phyloP scores from a whole-genome alignment of 768 basidiomycete species.

The Bullera alba region DNA sequence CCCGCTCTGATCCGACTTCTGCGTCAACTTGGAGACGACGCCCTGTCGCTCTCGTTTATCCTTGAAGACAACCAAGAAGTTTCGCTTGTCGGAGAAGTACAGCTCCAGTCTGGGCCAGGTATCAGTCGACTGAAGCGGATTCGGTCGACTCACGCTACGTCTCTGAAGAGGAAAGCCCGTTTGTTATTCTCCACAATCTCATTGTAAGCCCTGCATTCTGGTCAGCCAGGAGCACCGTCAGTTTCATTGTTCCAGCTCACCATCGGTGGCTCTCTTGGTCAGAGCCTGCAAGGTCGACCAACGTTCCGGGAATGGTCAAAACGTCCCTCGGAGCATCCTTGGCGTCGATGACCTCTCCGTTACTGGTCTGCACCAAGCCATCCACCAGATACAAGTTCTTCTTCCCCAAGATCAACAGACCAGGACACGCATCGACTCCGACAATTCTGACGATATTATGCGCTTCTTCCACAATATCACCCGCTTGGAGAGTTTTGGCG shows the following conservation, averaged over 20 bases:
- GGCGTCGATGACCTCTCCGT: constrained; percentile 81
- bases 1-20: constrained; percentile 52
- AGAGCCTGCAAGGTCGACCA: constrained; percentile 64
- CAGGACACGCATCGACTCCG: constrained; percentile 87
- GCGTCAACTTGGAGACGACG: constrained; percentile 44
- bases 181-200: constrained; percentile 72
- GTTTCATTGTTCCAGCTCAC: constrained; percentile 48
- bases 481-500: constrained; percentile 76
- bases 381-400: constrained; percentile 85
- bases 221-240: too few species aligned
- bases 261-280: constrained; percentile 75
- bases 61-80: constrained; percentile 73
- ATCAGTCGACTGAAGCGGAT: neutral
- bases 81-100: constrained; percentile 87
- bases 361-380: constrained; percentile 76
- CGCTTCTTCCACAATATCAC: constrained; percentile 73
- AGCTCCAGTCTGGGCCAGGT: constrained; percentile 64
- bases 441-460: constrained; percentile 75
- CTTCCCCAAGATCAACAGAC: constrained; percentile 76
- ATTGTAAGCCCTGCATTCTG: constrained; percentile 64
- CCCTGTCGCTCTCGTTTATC: constrained; percentile 58
- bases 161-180: constrained; percentile 79
- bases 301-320: constrained; percentile 76
- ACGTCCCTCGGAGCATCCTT: constrained; percentile 73
- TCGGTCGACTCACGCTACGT: constrained; percentile 64